Percentiles rank a stretch among this genome's conserved stretches.
phyloP scores from a whole-genome alignment of 306 rosid genomes.

The Cucumis cinereus region DNA sequence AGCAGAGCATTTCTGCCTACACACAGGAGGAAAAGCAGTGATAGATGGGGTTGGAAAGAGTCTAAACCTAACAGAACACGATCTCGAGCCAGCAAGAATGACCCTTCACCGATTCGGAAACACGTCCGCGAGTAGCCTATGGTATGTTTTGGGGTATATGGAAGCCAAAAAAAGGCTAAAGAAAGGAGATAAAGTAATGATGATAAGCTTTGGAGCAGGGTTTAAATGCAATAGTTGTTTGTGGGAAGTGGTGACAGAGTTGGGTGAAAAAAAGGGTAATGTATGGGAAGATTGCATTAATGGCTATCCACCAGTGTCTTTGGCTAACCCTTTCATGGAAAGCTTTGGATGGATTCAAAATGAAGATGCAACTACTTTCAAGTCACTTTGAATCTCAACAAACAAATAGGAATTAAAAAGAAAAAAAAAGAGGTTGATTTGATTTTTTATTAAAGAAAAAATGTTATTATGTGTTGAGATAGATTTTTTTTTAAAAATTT shows the following conservation, averaged over 20 bases:
- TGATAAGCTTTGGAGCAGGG: constrained; percentile 97
- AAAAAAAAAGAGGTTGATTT: neutral
- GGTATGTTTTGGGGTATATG: constrained; percentile 91
- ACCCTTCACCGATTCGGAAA: constrained; percentile 82
- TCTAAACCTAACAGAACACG: constrained; percentile 40
- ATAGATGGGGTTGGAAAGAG: constrained; percentile 70
- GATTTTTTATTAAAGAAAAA: no score
- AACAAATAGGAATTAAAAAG: neutral
- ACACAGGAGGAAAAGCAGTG: constrained; percentile 88
- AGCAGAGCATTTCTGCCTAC: constrained; percentile 75
- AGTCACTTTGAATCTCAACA: neutral
- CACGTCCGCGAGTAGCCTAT: constrained; percentile 74
- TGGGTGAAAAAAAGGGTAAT: constrained; percentile 24
- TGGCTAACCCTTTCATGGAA: constrained; percentile 50
- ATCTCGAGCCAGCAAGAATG: constrained; percentile 89
- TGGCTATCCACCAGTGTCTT: constrained; percentile 38
- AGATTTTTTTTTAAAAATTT: no score
- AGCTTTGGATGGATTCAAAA: constrained; percentile 46
- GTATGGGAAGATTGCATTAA: constrained; percentile 63
- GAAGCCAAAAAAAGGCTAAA: constrained; percentile 76
- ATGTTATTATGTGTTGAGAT: neutral
- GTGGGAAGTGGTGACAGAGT: constrained; percentile 69
- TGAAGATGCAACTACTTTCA: neutral
- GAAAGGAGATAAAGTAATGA: constrained; percentile 46
- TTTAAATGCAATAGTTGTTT: constrained; percentile 87